Percentiles rank a stretch among this genome's conserved stretches.
Evolutionary conservation across 805 yeast genomes (phyloP).

Genomic region (Teunomyces cretensis): DNA sequence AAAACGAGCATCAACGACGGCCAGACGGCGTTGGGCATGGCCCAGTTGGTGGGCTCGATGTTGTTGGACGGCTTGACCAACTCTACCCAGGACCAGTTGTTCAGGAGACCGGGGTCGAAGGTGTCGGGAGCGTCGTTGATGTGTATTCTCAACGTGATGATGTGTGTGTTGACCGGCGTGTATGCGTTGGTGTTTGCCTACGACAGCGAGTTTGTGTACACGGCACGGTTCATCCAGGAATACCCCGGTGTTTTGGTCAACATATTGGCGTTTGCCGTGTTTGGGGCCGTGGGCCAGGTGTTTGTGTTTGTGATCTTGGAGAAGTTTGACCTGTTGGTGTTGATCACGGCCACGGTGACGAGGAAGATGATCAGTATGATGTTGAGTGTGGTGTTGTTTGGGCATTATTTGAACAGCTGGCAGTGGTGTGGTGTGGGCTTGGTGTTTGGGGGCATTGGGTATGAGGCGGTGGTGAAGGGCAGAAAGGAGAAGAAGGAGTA

Average conservation of each 20-base stretch:
- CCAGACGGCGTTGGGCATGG: slow-evolving; percentile 53
- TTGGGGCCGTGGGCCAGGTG: slow-evolving; percentile 93
- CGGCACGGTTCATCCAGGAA: slow-evolving; percentile 45
- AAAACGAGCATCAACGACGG: slow-evolving; percentile 39
- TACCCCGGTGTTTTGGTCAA: slow-evolving; percentile 61
- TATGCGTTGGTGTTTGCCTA: slow-evolving; percentile 47
- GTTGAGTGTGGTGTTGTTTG: slow-evolving; percentile 80
- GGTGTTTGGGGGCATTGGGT: slow-evolving; percentile 84
- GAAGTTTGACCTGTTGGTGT: slow-evolving; percentile 76
- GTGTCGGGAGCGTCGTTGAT: slow-evolving; percentile 87
- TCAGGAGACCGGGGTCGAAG: slow-evolving; percentile 40
- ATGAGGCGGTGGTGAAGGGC: slow-evolving; percentile 58
- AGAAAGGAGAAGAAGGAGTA: slow-evolving; percentile 4
- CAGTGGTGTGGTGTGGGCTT: slow-evolving; percentile 81
- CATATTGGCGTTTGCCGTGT: slow-evolving; percentile 62
- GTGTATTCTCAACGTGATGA: slow-evolving; percentile 59
- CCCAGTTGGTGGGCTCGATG: slow-evolving; percentile 58
- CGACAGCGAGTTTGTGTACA: slow-evolving; percentile 47
- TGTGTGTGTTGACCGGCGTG: slow-evolving; percentile 44
- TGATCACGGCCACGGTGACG: slow-evolving; percentile 93
- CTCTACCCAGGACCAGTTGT: slow-evolving; percentile 87
- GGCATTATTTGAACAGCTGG: slow-evolving; percentile 59
- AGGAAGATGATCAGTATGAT: slow-evolving; percentile 96
- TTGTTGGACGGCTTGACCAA: slow-evolving; percentile 89
- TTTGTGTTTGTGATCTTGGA: slow-evolving; percentile 86